Evolutionary conservation across 306 rosid genomes (phyloP), one percentile per base, ranked within the genome.

Genomic region (Hippophae tibetana): DNA sequence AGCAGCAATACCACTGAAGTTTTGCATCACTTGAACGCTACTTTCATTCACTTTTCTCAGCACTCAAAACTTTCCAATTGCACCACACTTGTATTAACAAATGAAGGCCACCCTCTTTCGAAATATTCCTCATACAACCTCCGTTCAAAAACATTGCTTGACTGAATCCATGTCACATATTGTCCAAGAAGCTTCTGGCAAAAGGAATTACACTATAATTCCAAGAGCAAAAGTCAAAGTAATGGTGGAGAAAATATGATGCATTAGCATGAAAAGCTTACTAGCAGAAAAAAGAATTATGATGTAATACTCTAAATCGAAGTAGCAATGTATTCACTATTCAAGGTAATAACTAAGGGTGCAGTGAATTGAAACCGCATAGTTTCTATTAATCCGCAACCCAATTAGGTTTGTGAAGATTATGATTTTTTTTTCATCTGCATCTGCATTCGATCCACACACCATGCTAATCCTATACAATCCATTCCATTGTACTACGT

Each of bases 111-210:
- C 12, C 71, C 71, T 71, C 75, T 83, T 66, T 78, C 82, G 60
- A 92, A 76, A 56, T 86, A 81, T 48, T 87, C 79, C 73, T 74
- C 71, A 80, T 76, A 92, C 44, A 80, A 52, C 68, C 58, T 76
- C 76, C 95, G 83, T 82, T 88, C 93, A 43, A 60, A 69, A 57
- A 75, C 66, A 72, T 64, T 81, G 69, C 79, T 80, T 12, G 89
- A 80, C 46, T 50, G 75, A 74, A 92, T 52, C 99, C 99, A 92
- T 1, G 52, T 66, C 55, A 63, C 70, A 6, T 88, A 88, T 70
- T 88, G 95, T 75, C 56, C 78, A 41, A 92, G 90, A 44, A 85
- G 78, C 60, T 80, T 82, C 96, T 92, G 38, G 4, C 63, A 79
- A 57, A 47, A 59, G 59, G 54, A 80, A 31, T 56, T 49, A 56